Base-by-base conservation (phyloP, 495 filamentous ascomycete genomes). In the Aspergillus bridgeri region DNA sequence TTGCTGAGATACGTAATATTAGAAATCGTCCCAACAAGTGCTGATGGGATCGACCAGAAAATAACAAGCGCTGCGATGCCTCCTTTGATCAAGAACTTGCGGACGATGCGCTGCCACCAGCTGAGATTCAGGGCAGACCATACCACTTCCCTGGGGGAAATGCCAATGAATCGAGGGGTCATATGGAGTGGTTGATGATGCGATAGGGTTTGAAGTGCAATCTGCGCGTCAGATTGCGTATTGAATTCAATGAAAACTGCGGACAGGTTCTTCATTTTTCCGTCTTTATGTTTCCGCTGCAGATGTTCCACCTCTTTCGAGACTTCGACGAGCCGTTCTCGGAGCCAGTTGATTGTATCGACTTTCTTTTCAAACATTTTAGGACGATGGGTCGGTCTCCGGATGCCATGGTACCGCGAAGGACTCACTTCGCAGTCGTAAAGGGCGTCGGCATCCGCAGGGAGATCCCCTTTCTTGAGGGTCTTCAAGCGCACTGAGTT, bases 31-130 rank as follows among this genome's bases (percentile, higher is more conserved):
- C 89, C 91, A 50, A 96, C 90, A 48, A 92, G 73, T 11, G 85
- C 88, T 17, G 95, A 89, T 3, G 92, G 92, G 54, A 96, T 86
- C 4, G 91, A 89, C 90, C 90, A 96, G 73, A 96, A 96, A 58
- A 96, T 82, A 62, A 96, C 88, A 69, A 95, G 71, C 27, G 83
- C 89, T 19, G 78, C 75, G 58, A 96, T 84, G 62, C 89, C 86
- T 38, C 80, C 85, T 42, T 85, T 75, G 11, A 89, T 85, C 15
- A 78, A 74, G 49, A 88, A 83, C 62, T 80, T 76, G 51, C 90
- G 88, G 23, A 91, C 63, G 49, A 92, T 80, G 19, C 81, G 75
- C 66, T 93, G 87, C 86, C 87, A 92, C 90, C 90, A 95, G 48
- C 85, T 86, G 56, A 96, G 86, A 50, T 82, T 80, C 48, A 96